phyloP scores from a whole-genome alignment of 345 rosid genomes.

The Eucalyptus curtisii region DNA sequence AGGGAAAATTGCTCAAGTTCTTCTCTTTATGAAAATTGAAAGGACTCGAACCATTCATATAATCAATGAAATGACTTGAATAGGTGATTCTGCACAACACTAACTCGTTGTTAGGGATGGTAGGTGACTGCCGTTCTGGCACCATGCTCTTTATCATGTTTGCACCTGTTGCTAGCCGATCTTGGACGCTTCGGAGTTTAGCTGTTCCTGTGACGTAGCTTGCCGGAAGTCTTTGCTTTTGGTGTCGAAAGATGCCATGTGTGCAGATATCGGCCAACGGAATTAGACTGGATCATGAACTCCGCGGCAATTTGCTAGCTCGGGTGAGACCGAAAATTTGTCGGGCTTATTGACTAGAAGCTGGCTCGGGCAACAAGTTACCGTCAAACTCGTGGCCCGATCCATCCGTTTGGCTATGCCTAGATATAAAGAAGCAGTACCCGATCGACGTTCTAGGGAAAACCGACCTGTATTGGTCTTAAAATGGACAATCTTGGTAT shows the following conservation, averaged over 20 bases:
- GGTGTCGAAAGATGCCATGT: background rate
- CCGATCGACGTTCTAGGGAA: background rate
- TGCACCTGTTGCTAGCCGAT: background rate
- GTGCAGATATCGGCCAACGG: background rate
- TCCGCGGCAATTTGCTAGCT: background rate
- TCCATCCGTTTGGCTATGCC: background rate
- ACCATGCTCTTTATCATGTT: background rate
- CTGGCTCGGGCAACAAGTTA: background rate
- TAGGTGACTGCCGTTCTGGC: background rate
- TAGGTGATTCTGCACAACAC: background rate
- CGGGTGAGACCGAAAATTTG: background rate
- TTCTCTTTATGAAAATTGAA: background rate
- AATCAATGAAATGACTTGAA: background rate
- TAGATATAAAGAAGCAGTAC: background rate
- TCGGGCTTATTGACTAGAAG: background rate
- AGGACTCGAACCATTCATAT: background rate
- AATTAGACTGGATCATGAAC: background rate
- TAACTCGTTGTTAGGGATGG: background rate
- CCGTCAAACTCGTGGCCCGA: background rate
- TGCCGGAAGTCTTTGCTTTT: fast-evolving
- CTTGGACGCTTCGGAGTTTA: background rate
- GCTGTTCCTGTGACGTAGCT: background rate
- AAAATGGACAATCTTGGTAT: background rate
- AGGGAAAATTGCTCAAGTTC: background rate
- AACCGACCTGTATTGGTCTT: background rate